These are phyloP conservation scores for Amniculicola lignicola DNA, from an alignment of 495 filamentous ascomycete genomes.

Conservation along the genomic window DNA sequence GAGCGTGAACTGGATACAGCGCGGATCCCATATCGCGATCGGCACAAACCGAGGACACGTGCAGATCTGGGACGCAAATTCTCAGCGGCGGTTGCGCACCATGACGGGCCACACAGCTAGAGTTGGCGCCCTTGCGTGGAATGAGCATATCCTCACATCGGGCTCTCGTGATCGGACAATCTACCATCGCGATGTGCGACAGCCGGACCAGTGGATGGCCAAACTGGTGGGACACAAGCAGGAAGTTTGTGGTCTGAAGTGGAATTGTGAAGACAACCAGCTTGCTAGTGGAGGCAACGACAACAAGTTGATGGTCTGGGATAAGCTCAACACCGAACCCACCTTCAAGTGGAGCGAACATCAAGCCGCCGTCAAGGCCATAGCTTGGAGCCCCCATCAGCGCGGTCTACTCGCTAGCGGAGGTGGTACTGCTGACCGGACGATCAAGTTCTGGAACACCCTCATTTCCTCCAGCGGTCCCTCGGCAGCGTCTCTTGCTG, in stretches of 20 bases:
- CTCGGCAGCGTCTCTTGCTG: constrained; percentile 53
- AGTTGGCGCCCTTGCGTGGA: constrained; percentile 92
- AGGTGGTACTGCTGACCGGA: constrained; percentile 89
- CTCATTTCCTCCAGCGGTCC: constrained; percentile 45
- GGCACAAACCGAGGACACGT: constrained; percentile 91
- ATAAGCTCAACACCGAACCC: constrained; percentile 81
- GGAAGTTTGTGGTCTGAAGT: constrained; percentile 95
- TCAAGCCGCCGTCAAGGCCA: constrained; percentile 93
- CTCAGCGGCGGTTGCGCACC: constrained; percentile 76
- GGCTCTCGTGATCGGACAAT: constrained; percentile 91
- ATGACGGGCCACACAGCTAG: constrained; percentile 95
- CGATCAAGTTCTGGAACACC: constrained; percentile 98
- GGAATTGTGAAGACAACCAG: constrained; percentile 94
- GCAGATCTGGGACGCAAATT: constrained; percentile 95
- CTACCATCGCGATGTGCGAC: constrained; percentile 90
- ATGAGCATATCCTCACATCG: constrained; percentile 93
- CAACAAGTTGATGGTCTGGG: constrained; percentile 98
- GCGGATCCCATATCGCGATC: constrained; percentile 87
- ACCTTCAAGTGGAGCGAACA: constrained; percentile 91
- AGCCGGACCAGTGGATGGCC: constrained; percentile 83
- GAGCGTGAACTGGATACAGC: constrained; percentile 95
- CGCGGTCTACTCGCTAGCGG: constrained; percentile 90
- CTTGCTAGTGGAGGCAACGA: constrained; percentile 97
- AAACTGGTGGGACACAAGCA: constrained; percentile 94
- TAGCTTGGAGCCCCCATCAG: constrained; percentile 98